Evolutionary conservation across 2,329 filamentous ascomycete species (phyloP), one percentile per base, ranked within the genome.

Genomic region (Fusarium albidum): DNA sequence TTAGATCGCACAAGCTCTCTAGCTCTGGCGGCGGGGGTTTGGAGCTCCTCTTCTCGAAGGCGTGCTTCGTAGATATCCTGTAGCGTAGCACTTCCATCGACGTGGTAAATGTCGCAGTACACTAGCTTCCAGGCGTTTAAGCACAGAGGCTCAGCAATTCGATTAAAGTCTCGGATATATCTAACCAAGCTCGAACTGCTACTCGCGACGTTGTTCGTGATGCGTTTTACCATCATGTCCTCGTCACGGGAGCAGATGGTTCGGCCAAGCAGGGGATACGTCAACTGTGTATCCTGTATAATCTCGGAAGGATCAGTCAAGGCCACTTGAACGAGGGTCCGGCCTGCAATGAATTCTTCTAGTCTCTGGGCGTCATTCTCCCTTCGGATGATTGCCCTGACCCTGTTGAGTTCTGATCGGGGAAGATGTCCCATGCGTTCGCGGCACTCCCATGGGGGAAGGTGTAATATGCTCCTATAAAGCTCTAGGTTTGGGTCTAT

Each of bases 111-210:
- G 14, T 61, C 59, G 27, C 59, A 63, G 10, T 56, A 55, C 2
- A 49, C 46, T 21, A 61, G 34, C 33, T 59, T 54, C 57, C 51
- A 63, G 26, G 47, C 41, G 14, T 61, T 37, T 10, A 61, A 33
- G 13, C 8, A 3, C 6, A 46, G 18, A 11, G 29, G 14, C 10
- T n/a, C 4, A n/a, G 5, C 3, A 26, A 1, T 1, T n/a, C 7
- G 15, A 27, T 58, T 44, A 32, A 55, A 52, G 13, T 10, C n/a
- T 33, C 18, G 11, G 5, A 46, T 42, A 10, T 12, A 15, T 18
- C 3, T 1, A 7, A 59, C 18, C 35, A 60, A 27, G n/a, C 9
- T 38, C 8, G 2, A 4, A 39, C 45, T 27, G 5, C 2, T 26
- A 3, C 1, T 6, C 17, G 21, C 41, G 13, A 33, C 11, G 13